Evolutionary conservation across 1,284 basidiomycete species (phyloP), one percentile per base, ranked within the genome.

Genomic region (Boletellus deceptivus): DNA sequence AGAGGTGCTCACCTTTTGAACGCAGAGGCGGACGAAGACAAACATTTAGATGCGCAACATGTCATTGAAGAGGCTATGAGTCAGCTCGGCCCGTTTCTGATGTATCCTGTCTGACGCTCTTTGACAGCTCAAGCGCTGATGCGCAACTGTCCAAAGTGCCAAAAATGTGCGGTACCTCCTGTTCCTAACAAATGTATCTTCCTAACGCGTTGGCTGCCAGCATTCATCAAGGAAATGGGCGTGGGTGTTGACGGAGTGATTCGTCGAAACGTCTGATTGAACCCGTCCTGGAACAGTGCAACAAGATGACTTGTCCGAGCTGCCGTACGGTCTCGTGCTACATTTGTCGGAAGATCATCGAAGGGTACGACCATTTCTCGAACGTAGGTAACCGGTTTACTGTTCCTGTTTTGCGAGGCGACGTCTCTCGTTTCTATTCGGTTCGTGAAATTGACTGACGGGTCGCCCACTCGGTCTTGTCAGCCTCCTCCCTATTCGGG

Each of bases 1-100:
- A 18, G 14, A 7, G n/a, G 1, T 2, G 11, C 48, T 55, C 31
- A 57, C 11, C 41, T 29, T 16, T 31, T 31, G 37, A 25, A 34
- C 52, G 25, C 56, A 88, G 87, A 92, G 68, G 73, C 79, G 53
- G 84, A 86, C 53, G 77, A 83, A 7, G 89, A 93, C 63, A 82
- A 78, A 53, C 79, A 81, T 49, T 68, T 93, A 8, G 80, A 90
- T 67, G 84, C 78, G 10, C 77, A 83, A 44, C 91, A 94, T 70
- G 66, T 77, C 0, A 76, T 95, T 34, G 92, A 94, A 63, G 92
- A 95, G 65, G 92, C 91, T 4, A 93, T 95, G 91, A 89, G 88
- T 87, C 59, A 43, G 81, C 22, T 1, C 27, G 7, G n/a, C 37
- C 4, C 20, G 44, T 43, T 11, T 9, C 6, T 41, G 48, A 20